Evolutionary conservation across 164 flowering plant genomes (phyloP), one percentile per base, ranked within the genome.

Genomic region (Macadamia integrifolia): DNA sequence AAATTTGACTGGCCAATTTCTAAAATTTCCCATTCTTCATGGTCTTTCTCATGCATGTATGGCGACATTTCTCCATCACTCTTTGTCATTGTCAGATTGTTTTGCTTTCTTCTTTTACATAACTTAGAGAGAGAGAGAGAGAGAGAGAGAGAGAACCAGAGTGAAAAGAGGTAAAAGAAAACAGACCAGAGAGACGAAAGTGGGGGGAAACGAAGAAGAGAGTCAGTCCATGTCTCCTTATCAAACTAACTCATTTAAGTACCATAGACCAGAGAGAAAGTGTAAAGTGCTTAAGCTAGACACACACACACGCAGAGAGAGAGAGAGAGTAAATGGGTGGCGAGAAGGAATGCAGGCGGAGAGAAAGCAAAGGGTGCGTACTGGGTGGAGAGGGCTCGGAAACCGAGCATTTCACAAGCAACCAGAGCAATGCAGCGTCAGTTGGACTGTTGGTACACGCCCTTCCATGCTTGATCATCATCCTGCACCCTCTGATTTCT

Each of bases 381-480:
- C 23, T 23, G 7, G 13, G 14, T 8, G 42, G 11, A 42, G 23
- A 35, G n/a, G 32, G 61, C 60, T 66, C 60, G 61, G 15, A 35
- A 67, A 59, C 7, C 30, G 55, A 60, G 63, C 23, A 12, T 1
- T 18, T 17, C 63, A 12, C 50, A 8, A 46, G 50, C 50, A 35
- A 5, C 40, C 40, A 35, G 3, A 5, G 40, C 40, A 35, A 35
- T 35, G 40, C 40, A 35, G 59, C 8, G 44, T 15, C 6, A n/a
- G 15, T 11, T 18, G 62, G 28, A 53, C 40, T 48, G 63, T 23
- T 23, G 70, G 63, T 67, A 67, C 70, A 67, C 63, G 70, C 70
- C 62, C 42, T 60, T 35, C 72, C 72, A 61, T 69, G 66, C 66
- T 57, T 29, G 8, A 14, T 17, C 15, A 29, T 14, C 50, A 4